These are phyloP conservation scores for Rickenella mellea DNA, from an alignment of 768 basidiomycete genomes.

Conservation along the genomic window DNA sequence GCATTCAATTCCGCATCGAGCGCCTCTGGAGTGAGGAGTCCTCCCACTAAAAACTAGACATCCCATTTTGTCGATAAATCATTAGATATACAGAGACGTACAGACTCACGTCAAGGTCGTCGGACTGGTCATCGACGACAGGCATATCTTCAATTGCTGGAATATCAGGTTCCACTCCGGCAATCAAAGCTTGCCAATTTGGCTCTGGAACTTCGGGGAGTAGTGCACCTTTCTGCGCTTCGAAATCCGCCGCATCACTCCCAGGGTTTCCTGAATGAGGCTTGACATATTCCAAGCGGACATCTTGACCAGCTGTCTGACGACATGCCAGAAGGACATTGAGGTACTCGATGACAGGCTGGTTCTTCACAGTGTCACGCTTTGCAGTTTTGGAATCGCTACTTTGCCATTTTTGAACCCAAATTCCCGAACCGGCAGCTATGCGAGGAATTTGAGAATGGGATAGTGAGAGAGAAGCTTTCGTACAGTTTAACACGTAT, in stretches of 20 bases:
- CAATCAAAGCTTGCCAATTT: too few species aligned
- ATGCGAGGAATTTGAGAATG: neutral
- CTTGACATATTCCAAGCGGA: constrained; percentile 63
- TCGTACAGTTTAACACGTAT: constrained; percentile 82
- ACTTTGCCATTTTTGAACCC: constrained; percentile 58
- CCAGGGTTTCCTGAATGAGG: constrained; percentile 73
- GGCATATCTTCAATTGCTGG: too few species aligned
- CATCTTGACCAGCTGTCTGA: constrained; percentile 36
- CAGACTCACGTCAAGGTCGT: too few species aligned
- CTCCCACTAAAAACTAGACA: too few species aligned
- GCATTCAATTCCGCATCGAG: too few species aligned
- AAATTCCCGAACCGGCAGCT: constrained; percentile 64
- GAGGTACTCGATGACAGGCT: constrained; percentile 60
- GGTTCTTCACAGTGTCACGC: constrained; percentile 63
- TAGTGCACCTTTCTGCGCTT: constrained; percentile 52
- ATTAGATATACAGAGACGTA: too few species aligned
- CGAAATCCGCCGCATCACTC: constrained; percentile 78
- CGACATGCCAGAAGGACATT: constrained; percentile 51
- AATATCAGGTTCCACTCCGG: too few species aligned
- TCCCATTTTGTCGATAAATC: too few species aligned
- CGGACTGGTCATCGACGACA: too few species aligned
- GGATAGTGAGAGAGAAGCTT: too few species aligned
- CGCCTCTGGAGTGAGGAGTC: too few species aligned
- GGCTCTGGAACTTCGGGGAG: constrained; percentile 34
- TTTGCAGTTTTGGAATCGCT: constrained; percentile 39